Evolutionary conservation across 2,329 filamentous ascomycete genomes (phyloP).

Genomic region (Penicillium nordicum): DNA sequence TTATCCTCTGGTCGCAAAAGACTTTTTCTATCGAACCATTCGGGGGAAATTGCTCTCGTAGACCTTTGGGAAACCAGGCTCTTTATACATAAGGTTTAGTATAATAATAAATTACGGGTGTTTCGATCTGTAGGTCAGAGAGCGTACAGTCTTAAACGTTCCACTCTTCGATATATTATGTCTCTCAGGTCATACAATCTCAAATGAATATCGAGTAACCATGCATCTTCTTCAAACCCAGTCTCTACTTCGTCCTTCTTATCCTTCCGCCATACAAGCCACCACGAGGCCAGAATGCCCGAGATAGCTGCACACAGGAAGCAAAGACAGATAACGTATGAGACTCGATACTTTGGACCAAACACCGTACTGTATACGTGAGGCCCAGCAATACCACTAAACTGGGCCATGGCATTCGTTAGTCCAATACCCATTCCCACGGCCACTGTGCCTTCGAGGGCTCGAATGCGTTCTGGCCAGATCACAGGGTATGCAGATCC

Average conservation of each 20-base stretch:
- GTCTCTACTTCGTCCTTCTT: conserved; percentile 2
- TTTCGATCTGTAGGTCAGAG: fast-evolving
- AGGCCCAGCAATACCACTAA: conserved; percentile 42
- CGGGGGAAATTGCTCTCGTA: too few relatives aligned
- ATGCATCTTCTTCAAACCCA: neutral
- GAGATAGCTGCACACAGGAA: conserved; percentile 30
- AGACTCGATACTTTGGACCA: conserved; percentile 39
- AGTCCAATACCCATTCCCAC: conserved; percentile 43
- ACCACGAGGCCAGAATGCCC: conserved; percentile 27
- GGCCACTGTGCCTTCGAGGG: conserved; percentile 40
- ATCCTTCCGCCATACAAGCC: conserved; percentile 23
- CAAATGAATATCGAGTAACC: neutral
- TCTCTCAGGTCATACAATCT: neutral
- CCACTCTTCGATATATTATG: neutral
- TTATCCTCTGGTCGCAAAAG: too few relatives aligned
- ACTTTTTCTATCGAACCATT: too few relatives aligned
- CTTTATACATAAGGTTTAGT: too few relatives aligned
- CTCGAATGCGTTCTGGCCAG: conserved; percentile 46
- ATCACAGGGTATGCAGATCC: conserved; percentile 45
- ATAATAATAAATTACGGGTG: too few relatives aligned
- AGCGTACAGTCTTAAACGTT: too few relatives aligned
- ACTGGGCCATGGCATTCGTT: conserved; percentile 46
- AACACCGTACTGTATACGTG: conserved; percentile 42
- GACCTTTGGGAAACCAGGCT: too few relatives aligned
- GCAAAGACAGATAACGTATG: conserved; percentile 37